These are phyloP conservation scores for Microsporum ferrugineum DNA, from an alignment of 2,329 filamentous ascomycete genomes.

Conservation along the genomic window DNA sequence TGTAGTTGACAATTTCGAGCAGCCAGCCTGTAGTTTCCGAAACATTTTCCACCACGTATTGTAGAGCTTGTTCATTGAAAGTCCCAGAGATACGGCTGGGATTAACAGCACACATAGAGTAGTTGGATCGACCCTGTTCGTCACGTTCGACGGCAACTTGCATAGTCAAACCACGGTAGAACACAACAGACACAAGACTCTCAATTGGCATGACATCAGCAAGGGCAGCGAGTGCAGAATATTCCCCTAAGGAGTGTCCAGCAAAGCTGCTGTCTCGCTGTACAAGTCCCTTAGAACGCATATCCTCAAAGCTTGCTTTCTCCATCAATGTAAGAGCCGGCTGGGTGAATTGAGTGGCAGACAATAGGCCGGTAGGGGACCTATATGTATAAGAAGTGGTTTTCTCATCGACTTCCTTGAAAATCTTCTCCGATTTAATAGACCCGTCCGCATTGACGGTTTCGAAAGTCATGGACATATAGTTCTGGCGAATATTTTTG, in stretches of 20 bases:
- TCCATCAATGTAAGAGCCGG: slow-evolving; percentile 97
- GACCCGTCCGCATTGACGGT: slow-evolving; percentile 84
- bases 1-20: slow-evolving; percentile 96
- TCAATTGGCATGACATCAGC: slow-evolving; percentile 99
- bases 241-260: slow-evolving; percentile 94
- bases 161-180: slow-evolving; percentile 98
- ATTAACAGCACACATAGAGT: slow-evolving; percentile 99
- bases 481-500: slow-evolving; percentile 96
- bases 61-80: slow-evolving; percentile 93
- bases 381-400: slow-evolving; percentile 95
- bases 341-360: slow-evolving; percentile 96
- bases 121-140: slow-evolving; percentile 84
- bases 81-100: slow-evolving; percentile 96
- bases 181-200: slow-evolving; percentile 92
- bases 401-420: slow-evolving; percentile 90
- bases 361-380: slow-evolving; percentile 86
- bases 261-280: slow-evolving; percentile 95
- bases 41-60: slow-evolving; percentile 94
- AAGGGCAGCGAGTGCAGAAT: slow-evolving; percentile 88
- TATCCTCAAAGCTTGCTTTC: slow-evolving; percentile 98
- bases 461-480: slow-evolving; percentile 99
- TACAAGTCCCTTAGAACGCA: slow-evolving; percentile 93
- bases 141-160: slow-evolving; percentile 98
- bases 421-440: slow-evolving; percentile 98
- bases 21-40: slow-evolving; percentile 90